Evolutionary conservation across 495 filamentous ascomycete genomes (phyloP), one percentile per base, ranked within the genome.

Genomic region (Hyphodiscus hymeniophilus): DNA sequence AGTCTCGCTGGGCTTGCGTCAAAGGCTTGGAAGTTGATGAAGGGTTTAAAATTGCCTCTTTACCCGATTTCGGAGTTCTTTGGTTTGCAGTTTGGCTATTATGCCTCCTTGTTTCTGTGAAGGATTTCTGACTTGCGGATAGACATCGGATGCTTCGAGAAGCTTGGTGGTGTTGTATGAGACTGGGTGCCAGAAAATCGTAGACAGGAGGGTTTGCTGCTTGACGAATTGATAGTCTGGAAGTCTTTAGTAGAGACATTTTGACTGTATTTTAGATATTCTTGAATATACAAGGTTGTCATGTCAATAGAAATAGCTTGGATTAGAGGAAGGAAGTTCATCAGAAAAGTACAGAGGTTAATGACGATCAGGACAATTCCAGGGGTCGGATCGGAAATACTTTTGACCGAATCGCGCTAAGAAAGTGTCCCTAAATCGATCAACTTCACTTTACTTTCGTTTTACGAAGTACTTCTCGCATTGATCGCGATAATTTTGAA

Each of bases 1-100:
- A 92, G 38, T 80, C 71, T 23, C 76, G 75, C 60, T 95, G 89
- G 38, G 75, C 68, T 45, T 73, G 64, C 44, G 78, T 87, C 26
- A 95, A 71, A 22, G 82, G 76, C 57, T 80, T 81, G 51, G 41
- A 23, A 42, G 55, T 33, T 20, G 51, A 52, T 2, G 38, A 5
- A 18, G 54, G 40, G 7, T 39, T 52, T 16, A 45, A 41, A 4
- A 46, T 23, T n/a, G 38, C 50, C 12, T 18, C 26, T 35, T 42
- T 7, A 3, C 48, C 46, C 15, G 50, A 28, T 24, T 52, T 38
- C 23, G 51, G 43, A 0, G 42, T 30, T 40, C 17, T 45, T 36
- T 42, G 41, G 13, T 24, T 26, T 22, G 55, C 15, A 7, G 26
- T 17, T 20, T 30, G 49, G 18, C n/a, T 17, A 23, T 34, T 20